A percentile compares a stretch with the other conserved stretches of the same genome.
These are phyloP conservation scores for Schoenoplectus triqueter DNA, from an alignment of 202 grass and related monocot species.

Conservation along the genomic window DNA sequence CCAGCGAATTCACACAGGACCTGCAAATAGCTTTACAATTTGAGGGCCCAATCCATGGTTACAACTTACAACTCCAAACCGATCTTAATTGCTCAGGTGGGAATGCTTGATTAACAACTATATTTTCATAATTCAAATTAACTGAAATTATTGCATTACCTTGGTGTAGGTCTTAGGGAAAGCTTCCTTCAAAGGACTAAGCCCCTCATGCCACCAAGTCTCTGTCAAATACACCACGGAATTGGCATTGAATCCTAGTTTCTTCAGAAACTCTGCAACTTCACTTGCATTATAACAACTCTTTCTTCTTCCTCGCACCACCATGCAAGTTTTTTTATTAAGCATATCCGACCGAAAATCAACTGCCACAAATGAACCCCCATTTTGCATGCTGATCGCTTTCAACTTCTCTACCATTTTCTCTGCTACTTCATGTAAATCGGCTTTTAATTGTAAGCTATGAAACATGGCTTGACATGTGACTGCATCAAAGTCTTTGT, in stretches of 20 bases:
- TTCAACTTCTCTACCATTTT: constrained; percentile 69
- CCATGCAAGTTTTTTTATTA: constrained; percentile 68
- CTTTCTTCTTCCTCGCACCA: constrained; percentile 57
- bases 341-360: constrained; percentile 75
- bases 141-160: constrained; percentile 44
- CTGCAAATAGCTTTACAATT: background rate
- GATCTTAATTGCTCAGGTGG: background rate
- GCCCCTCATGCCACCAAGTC: constrained; percentile 78
- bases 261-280: constrained; percentile 73
- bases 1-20: background rate
- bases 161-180: constrained; percentile 94
- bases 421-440: constrained; percentile 58
- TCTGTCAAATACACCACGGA: constrained; percentile 88
- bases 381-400: constrained; percentile 61
- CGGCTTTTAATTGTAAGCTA: constrained; percentile 64
- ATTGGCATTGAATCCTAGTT: constrained; percentile 67
- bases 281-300: constrained; percentile 81
- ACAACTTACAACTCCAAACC: background rate
- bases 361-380: constrained; percentile 59
- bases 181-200: constrained; percentile 69
- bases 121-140: background rate
- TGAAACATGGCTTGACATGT: constrained; percentile 85
- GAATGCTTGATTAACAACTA: no score
- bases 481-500: constrained; percentile 65
- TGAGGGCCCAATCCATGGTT: background rate